Conservation (phyloP, 2,329 filamentous ascomycete genomes). For the Colletotrichum incanum region DNA sequence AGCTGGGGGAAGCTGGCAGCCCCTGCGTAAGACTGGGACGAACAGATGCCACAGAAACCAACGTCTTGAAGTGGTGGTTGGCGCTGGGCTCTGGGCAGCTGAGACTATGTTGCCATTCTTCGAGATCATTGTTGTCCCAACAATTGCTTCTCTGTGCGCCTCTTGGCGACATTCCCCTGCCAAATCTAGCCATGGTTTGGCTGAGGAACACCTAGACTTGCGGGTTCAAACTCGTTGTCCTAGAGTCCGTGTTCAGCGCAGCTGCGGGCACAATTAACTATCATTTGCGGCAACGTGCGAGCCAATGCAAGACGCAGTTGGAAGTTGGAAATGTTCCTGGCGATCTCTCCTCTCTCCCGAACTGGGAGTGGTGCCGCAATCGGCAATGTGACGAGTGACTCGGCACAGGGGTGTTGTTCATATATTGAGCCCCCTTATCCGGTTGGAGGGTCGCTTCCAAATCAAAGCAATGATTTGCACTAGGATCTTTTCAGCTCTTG, state of each 20-base stretch:
- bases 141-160: not conserved
- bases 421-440: not conserved
- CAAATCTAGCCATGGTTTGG: not conserved
- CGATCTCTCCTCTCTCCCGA: constrained; percentile 1
- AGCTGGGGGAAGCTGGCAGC: not conserved
- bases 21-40: constrained; percentile 4
- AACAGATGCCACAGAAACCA: not conserved
- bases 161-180: not conserved
- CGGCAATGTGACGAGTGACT: constrained; percentile 1
- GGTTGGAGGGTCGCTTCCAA: constrained; percentile 20
- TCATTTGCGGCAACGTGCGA: not conserved
- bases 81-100: not conserved
- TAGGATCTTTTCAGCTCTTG: constrained; percentile 14
- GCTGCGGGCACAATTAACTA: not conserved
- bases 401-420: constrained; percentile 15
- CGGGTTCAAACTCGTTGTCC: not conserved
- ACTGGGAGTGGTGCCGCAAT: constrained; percentile 1
- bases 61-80: not conserved
- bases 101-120: not conserved
- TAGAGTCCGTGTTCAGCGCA: not conserved
- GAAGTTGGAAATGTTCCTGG: not conserved
- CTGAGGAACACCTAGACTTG: not conserved
- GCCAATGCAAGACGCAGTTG: constrained; percentile 14
- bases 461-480: constrained; percentile 30
- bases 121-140: not conserved